Evolutionary conservation across 164 flowering plant genomes (phyloP).

Genomic region (Pachysandra terminalis): DNA sequence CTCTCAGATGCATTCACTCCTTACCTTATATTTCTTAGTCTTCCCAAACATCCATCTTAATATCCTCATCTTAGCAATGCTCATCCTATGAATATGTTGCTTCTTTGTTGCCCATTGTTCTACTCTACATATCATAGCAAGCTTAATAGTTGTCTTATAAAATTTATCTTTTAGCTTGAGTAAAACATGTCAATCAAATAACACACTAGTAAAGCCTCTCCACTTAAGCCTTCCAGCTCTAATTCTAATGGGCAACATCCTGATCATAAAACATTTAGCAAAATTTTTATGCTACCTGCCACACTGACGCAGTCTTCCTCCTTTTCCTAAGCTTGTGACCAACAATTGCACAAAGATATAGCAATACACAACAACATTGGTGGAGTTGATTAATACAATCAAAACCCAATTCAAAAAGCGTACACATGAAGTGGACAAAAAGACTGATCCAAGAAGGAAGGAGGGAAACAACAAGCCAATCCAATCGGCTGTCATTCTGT

Average conservation of each 20-base stretch:
- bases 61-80: not conserved
- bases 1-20: not conserved
- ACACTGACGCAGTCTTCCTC: too few relatives aligned
- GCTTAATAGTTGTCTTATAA: not conserved
- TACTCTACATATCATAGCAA: not conserved
- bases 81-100: not conserved
- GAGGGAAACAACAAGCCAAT: too few relatives aligned
- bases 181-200: slow-evolving; percentile 2
- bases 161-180: slow-evolving; percentile 1
- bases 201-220: slow-evolving; percentile 14
- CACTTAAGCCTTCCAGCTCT: slow-evolving; percentile 4
- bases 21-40: not conserved
- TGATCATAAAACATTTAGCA: too few relatives aligned
- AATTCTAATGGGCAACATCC: slow-evolving; percentile 6
- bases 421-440: too few relatives aligned
- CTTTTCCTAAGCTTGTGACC: too few relatives aligned
- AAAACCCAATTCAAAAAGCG: too few relatives aligned
- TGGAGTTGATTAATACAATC: too few relatives aligned
- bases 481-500: too few relatives aligned
- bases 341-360: too few relatives aligned
- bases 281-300: too few relatives aligned
- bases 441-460: too few relatives aligned
- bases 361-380: too few relatives aligned
- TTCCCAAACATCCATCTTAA: not conserved
- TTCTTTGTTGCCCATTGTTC: not conserved